Evolutionary conservation across 129 eudicot species (phyloP), one percentile per base, ranked within the genome.

Genomic region (Centrapalus pauciflorus): DNA sequence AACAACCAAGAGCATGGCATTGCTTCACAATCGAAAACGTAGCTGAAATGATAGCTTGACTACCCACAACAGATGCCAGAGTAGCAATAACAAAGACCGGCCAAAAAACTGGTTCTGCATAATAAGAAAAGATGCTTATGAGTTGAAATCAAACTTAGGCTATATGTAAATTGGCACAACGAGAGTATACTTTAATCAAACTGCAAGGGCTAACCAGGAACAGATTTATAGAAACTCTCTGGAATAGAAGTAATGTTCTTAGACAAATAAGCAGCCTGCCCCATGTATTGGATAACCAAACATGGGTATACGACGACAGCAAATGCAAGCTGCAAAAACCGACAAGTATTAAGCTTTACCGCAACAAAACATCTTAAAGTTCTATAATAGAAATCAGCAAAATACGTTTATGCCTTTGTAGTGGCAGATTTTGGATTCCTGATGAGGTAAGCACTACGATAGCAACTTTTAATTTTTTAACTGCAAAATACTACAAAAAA

Each of bases 1-100:
- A 93, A 82, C 96, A 93, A 60, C 98, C 96, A 35, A 88, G 98
- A 63, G 98, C 89, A 71, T 88, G 83, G 34, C 96, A 93, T 76
- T 93, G 98, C 78, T 86, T 88, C 49, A 93, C 79, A 61, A 93
- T 81, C 27, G 98, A 89, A 81, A 93, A 93, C 3, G 98, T 93
- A 49, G 98, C 98, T 20, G 98, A 81, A 71, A 93, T 93, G 74
- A 93, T 81, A 50, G 98, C 85, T 77, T 88, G 98, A 73, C 98
- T 89, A 24, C 79, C 98, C 74, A 93, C 96, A 73, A 93, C 83
- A 45, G 95, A 83, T 62, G 96, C 98, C 46, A 93, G 84, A 19
- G 92, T 88, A 14, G 98, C 98, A 68, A 93, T 84, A 43, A 86
- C 76, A 75, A 92, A 83, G 12, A 86, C 96, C 6, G 95, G 98